Percentiles rank a stretch among this genome's conserved stretches.
Evolutionary conservation across 2,329 filamentous ascomycete species (phyloP).

Genomic region (Hypoxylon rubiginosum): DNA sequence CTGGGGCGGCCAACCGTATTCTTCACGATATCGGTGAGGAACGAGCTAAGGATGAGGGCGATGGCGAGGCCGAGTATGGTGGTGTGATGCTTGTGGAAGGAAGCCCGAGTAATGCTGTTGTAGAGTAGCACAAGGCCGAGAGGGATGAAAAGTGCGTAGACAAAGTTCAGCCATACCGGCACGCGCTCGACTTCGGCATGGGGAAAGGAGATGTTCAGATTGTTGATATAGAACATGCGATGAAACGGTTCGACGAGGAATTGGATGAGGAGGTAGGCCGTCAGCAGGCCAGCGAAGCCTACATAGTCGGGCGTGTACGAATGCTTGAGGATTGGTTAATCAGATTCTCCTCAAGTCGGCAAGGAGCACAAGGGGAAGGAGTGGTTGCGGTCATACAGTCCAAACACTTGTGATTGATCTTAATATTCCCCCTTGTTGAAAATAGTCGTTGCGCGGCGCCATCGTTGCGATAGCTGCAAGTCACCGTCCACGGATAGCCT

Average conservation of each 20-base stretch:
- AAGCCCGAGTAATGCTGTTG: constrained; percentile 72
- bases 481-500: constrained; percentile 59
- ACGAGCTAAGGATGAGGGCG: constrained; percentile 79
- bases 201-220: constrained; percentile 86
- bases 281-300: constrained; percentile 78
- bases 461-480: constrained; percentile 58
- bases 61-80: constrained; percentile 85
- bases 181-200: constrained; percentile 89
- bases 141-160: constrained; percentile 83
- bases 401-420: constrained; percentile 60
- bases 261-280: constrained; percentile 75
- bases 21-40: constrained; percentile 92
- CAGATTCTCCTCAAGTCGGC: neutral
- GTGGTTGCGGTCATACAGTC: constrained; percentile 57
- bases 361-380: neutral
- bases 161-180: constrained; percentile 80
- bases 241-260: constrained; percentile 87
- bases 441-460: constrained; percentile 51
- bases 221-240: constrained; percentile 91
- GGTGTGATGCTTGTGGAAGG: constrained; percentile 85
- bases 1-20: constrained; percentile 84
- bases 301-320: constrained; percentile 92
- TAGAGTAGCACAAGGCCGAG: constrained; percentile 74
- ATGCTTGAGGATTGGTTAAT: constrained; percentile 62
- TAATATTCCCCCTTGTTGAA: constrained; percentile 46